Evolutionary conservation across 805 yeast genomes (phyloP), one percentile per base, ranked within the genome.

Genomic region (Zygotorulaspora chibaensis): DNA sequence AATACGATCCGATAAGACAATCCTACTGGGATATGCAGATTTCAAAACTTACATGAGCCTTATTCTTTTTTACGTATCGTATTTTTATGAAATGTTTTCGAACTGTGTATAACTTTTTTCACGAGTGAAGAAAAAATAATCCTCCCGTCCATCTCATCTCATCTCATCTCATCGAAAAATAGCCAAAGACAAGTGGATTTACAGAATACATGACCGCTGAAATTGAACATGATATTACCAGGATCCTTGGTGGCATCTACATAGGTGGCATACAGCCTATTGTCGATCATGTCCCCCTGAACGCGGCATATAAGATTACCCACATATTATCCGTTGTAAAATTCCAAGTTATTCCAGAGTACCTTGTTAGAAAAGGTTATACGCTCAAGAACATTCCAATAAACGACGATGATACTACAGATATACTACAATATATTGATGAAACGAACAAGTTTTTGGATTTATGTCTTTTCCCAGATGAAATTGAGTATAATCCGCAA

Each of bases 171-270:
- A 48, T 42, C 52, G 15, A 26, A 28, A 18, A 10, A 27, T 18
- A 28, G 25, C 18, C 18, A 31, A 15, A 33, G 26, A n/a, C 17
- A 18, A 15, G 13, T 34, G 15, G 28, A 37, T 30, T 27, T 15
- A 20, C 33, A 35, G 4, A 10, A 33, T 10, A 33, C 12, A 42
- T 41, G 43, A 33, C 23, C 18, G 36, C 39, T 26, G 45, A 47
- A 23, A 38, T 38, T n/a, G 52, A 48, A 17, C 50, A 57, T 2
- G 65, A 62, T 47, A 35, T 59, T 9, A 58, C 77, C 45, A 72
- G 95, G 57, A 75, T 89, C n/a, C 65, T 87, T n/a, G 95, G 95
- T 20, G 82, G 83, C 8, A 74, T 91, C 1, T 86, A 81, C 65
- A 65, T 91, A 12, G 89, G 96, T 3, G 79, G 93, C 0, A 69